These are phyloP conservation scores for Lizonia empirigonia DNA, from an alignment of 2,329 filamentous ascomycete species.

Conservation along the genomic window DNA sequence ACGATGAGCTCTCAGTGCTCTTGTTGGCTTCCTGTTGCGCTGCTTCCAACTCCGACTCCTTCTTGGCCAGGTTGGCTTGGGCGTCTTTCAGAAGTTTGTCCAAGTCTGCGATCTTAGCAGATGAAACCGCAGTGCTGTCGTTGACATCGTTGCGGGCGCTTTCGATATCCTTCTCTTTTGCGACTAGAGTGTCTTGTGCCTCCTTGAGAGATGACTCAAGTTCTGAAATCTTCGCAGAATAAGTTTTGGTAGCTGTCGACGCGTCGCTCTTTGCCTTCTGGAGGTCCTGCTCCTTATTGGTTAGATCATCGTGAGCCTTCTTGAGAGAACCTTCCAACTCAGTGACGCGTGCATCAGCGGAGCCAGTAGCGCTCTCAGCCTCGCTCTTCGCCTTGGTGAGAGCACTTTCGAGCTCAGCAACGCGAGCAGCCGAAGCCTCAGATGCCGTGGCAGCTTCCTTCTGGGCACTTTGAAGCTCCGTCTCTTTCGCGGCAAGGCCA, in stretches of 20 bases:
- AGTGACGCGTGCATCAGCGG: slow-evolving; percentile 21
- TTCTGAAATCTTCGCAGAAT: slow-evolving; percentile 28
- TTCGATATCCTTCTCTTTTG: slow-evolving; percentile 32
- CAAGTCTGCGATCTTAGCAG: slow-evolving; percentile 33
- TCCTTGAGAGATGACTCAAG: slow-evolving; percentile 35
- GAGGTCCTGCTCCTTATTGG: slow-evolving; percentile 32
- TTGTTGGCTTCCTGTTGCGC: slow-evolving; percentile 29
- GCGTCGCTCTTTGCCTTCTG: slow-evolving; percentile 25
- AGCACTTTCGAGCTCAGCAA: slow-evolving; percentile 22
- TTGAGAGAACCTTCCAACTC: slow-evolving; percentile 22
- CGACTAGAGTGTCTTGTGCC: slow-evolving; percentile 27
- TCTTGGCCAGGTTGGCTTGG: slow-evolving; percentile 24
- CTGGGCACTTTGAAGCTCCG: slow-evolving; percentile 21
- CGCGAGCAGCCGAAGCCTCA: slow-evolving; percentile 19
- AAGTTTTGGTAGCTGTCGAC: slow-evolving; percentile 15
- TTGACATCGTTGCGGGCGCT: slow-evolving; percentile 20
- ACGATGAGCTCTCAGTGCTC: slow-evolving; percentile 24
- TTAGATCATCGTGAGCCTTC: slow-evolving; percentile 23
- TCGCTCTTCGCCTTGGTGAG: slow-evolving; percentile 12
- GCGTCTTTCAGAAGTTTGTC: slow-evolving; percentile 27
- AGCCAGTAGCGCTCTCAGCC: slow-evolving; percentile 18
- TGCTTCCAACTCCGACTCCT: slow-evolving; percentile 30
- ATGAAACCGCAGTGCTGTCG: slow-evolving; percentile 28
- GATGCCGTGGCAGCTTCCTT: slow-evolving; percentile 22
- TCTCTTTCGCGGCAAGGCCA: slow-evolving; percentile 18